Evolutionary conservation across 2,329 filamentous ascomycete species (phyloP), one percentile per base, ranked within the genome.

Genomic region (Arthrobotrys musiformis): DNA sequence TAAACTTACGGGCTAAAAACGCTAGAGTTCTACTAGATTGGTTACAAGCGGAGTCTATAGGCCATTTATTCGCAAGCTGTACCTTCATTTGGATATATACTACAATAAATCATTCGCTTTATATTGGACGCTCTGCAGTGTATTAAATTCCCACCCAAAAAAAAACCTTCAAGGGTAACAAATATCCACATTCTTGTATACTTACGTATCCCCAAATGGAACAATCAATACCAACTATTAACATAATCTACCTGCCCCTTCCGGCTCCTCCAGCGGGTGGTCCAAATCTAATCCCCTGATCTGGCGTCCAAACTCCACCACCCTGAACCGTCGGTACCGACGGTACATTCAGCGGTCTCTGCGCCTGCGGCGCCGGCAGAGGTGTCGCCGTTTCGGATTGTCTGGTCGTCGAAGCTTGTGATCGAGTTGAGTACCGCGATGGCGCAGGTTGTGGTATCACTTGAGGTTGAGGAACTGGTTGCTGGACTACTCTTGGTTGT

Each of bases 251-350:
- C 48, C 70, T 66, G 35, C 70, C 70, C 50, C 70, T 66, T 26
- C 70, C 70, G n/a, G 52, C 30, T 1, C 72, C 56, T 78, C 79
- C 79, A 13, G 84, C 81, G 15, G 84, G 79, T 2, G 85, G 87
- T 0, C 88, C 89, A 83, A 97, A 97, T 70, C 90, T 90, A 81
- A 97, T 95, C 0, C 91, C 92, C 86, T 92, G 90, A 1, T 91
- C 90, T 0, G 93, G 92, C 68, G 89, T 90, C 93, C 93, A 97
- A 82, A 92, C 89, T 5, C 83, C 87, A 40, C 54, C 54, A 84
- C 80, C 87, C 83, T 78, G 85, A 81, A 83, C 79, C 58, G 84
- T 81, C 17, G 84, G 82, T 28, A 83, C 85, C 28, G 84, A 82
- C 77, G 83, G 82, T 60, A 84, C 82, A 48, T 70, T 70, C 0